A percentile compares a stretch with the other conserved stretches of the same genome.
Conservation (phyloP, 805 yeast species). For the Cyberlindnera samutprakarnensis region DNA sequence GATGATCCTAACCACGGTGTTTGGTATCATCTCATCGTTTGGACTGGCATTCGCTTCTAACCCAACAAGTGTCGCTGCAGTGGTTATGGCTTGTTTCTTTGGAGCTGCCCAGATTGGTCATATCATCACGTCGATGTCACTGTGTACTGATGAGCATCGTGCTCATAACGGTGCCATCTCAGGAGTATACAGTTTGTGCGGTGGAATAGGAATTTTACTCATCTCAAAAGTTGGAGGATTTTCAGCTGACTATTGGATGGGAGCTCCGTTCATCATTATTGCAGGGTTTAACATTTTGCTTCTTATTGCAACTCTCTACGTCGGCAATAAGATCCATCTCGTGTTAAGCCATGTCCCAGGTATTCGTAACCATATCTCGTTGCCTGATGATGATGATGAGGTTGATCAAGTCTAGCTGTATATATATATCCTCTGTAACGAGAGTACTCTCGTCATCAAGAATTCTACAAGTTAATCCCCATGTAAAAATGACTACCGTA, state of each 20-base stretch:
- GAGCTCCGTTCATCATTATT: constrained; percentile 52
- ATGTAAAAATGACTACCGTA: constrained; percentile 10
- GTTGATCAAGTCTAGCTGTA: too few relatives aligned
- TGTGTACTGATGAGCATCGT: constrained; percentile 39
- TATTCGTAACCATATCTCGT: constrained; percentile 6
- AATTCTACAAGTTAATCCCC: too few relatives aligned
- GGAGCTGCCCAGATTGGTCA: constrained; percentile 60
- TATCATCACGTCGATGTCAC: constrained; percentile 56
- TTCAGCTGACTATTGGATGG: constrained; percentile 48
- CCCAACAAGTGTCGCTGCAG: constrained; percentile 30
- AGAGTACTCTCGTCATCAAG: too few relatives aligned
- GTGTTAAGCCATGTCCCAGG: too few relatives aligned
- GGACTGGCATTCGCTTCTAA: constrained; percentile 25
- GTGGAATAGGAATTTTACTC: constrained; percentile 59
- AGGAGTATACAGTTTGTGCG: constrained; percentile 62
- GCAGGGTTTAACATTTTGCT: constrained; percentile 32
- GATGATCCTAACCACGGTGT: constrained; percentile 30
- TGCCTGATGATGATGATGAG: constrained; percentile 9
- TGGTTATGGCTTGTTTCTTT: constrained; percentile 35
- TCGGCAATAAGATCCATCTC: constrained; percentile 15
- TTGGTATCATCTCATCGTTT: constrained; percentile 38
- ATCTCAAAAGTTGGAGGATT: constrained; percentile 56
- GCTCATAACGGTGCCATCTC: constrained; percentile 54
- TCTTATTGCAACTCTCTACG: constrained; percentile 13
- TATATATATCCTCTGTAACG: too few relatives aligned